Evolutionary conservation across 2,329 filamentous ascomycete species (phyloP).

Genomic region (Fusarium sp.): DNA sequence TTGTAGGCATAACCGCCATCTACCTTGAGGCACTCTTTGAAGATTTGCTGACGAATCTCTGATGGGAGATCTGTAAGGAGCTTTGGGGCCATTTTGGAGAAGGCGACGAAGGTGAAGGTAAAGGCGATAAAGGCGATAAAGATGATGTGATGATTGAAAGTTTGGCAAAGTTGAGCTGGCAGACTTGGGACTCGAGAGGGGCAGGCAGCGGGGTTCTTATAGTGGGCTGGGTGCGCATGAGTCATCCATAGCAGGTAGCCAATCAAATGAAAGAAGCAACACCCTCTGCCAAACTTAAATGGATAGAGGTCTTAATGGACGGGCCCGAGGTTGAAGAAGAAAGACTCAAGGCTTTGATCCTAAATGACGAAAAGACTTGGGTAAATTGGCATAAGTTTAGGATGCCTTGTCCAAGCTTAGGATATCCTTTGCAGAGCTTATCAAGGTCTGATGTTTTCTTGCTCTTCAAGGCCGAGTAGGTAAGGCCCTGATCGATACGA

Average conservation of each 20-base stretch:
- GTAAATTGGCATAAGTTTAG: neutral
- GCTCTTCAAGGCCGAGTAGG: neutral
- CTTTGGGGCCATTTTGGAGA: neutral
- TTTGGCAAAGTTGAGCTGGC: no score
- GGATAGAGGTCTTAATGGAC: neutral
- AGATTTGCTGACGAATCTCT: constrained; percentile 27
- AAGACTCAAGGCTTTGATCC: neutral
- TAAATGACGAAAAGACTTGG: neutral
- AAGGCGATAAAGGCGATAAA: no score
- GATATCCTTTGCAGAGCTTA: neutral
- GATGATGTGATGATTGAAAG: no score
- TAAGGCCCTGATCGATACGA: no score
- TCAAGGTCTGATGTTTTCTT: no score
- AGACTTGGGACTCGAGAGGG: no score
- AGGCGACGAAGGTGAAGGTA: neutral
- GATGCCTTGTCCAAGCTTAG: neutral
- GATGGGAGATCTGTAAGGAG: neutral
- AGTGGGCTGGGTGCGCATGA: neutral
- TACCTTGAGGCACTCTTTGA: constrained; percentile 10
- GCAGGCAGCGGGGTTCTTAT: neutral
- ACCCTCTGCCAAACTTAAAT: neutral
- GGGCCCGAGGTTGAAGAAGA: no score
- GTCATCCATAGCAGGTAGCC: neutral
- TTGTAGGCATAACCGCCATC: constrained; percentile 20
- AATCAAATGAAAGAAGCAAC: neutral